Evolutionary conservation across 768 basidiomycete species (phyloP).

Genomic region (Leccinum rimulosum): DNA sequence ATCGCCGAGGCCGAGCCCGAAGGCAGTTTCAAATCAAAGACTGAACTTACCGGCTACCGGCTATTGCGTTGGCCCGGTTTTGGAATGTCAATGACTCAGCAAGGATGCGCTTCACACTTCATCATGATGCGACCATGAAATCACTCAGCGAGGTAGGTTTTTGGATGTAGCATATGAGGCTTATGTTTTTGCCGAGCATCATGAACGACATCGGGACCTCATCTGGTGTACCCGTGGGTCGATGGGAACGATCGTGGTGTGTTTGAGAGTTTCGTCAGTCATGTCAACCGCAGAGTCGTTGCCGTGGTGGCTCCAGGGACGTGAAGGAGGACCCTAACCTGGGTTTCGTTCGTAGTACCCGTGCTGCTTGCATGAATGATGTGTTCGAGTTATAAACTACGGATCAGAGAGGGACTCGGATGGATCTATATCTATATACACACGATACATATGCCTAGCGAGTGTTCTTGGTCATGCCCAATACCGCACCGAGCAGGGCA

Average conservation of each 20-base stretch:
- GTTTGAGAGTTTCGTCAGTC: conserved; percentile 68
- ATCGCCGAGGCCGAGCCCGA: not conserved
- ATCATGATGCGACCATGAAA: too few relatives aligned
- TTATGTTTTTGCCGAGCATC: too few relatives aligned
- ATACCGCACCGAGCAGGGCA: not conserved
- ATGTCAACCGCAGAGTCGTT: conserved; percentile 53
- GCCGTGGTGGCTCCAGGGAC: not conserved
- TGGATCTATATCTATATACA: not conserved
- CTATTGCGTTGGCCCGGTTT: not conserved
- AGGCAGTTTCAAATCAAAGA: not conserved
- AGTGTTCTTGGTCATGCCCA: not conserved
- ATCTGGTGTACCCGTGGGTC: conserved; percentile 12
- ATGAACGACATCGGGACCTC: too few relatives aligned
- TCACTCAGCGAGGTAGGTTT: too few relatives aligned
- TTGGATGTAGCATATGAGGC: too few relatives aligned
- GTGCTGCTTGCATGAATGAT: not conserved
- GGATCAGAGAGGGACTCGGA: conserved; percentile 1
- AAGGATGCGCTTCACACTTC: too few relatives aligned
- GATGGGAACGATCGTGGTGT: conserved; percentile 52
- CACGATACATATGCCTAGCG: conserved; percentile 4
- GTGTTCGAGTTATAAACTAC: too few relatives aligned
- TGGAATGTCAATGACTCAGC: not conserved
- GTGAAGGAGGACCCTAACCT: not conserved
- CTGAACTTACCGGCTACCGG: not conserved
- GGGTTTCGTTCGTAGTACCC: not conserved